These are phyloP conservation scores for Inonotus obliquus DNA, from an alignment of 1,284 basidiomycete genomes.

Conservation along the genomic window DNA sequence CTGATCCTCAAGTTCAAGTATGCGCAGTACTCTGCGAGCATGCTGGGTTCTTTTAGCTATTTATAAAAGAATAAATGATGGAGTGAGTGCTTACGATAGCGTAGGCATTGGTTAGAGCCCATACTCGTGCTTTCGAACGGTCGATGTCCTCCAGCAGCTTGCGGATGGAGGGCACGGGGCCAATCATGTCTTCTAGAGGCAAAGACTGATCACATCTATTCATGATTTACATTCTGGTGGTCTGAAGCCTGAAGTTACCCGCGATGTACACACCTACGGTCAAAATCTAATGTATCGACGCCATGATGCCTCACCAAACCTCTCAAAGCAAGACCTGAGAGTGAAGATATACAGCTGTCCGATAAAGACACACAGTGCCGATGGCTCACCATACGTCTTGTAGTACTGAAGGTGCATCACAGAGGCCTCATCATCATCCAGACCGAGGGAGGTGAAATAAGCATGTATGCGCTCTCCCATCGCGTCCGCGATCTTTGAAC, in stretches of 20 bases:
- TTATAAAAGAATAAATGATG: neutral
- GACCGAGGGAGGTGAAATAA: conserved; percentile 72
- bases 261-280: conserved; percentile 53
- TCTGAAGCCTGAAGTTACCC: neutral
- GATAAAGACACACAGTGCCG: neutral
- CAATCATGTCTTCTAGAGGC: conserved; percentile 78
- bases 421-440: conserved; percentile 66
- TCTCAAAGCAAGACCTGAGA: conserved; percentile 67
- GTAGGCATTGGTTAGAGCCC: conserved; percentile 82
- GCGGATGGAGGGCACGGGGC: conserved; percentile 57
- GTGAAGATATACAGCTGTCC: neutral
- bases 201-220: conserved; percentile 58
- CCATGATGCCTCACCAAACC: conserved; percentile 77
- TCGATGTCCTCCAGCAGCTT: conserved; percentile 78
- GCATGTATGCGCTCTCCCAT: conserved; percentile 81
- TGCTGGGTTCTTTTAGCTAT: conserved; percentile 44
- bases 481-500: conserved; percentile 68
- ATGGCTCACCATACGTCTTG: conserved; percentile 53
- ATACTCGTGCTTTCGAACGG: conserved; percentile 70
- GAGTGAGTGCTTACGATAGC: conserved; percentile 45
- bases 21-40: conserved; percentile 73
- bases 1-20: conserved; percentile 69
- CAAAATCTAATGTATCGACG: conserved; percentile 88
- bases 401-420: conserved; percentile 75
- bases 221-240: neutral